Evolutionary conservation across 2,329 filamentous ascomycete species (phyloP).

Genomic region (Dactylellina leptospora): DNA sequence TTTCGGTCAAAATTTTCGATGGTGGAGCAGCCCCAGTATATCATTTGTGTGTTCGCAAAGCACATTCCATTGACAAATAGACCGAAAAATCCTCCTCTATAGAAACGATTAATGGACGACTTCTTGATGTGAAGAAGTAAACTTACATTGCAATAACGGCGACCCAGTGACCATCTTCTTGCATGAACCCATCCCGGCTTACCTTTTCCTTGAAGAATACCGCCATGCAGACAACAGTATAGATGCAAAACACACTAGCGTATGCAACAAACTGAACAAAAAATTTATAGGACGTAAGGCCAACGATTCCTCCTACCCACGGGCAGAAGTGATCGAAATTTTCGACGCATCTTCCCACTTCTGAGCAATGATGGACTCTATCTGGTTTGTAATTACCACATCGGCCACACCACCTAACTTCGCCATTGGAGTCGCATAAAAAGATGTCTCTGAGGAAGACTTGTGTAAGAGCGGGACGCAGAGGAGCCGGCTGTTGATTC

Average conservation of each 20-base stretch:
- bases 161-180: slow-evolving; percentile 47
- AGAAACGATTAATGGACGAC: no score
- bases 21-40: slow-evolving; percentile 47
- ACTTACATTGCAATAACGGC: slow-evolving; percentile 47
- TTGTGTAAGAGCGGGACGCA: slow-evolving; percentile 71
- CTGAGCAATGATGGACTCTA: slow-evolving; percentile 83
- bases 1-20: slow-evolving; percentile 53
- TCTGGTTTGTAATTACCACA: slow-evolving; percentile 90
- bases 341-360: slow-evolving; percentile 79
- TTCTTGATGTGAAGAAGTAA: no score
- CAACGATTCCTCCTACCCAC: slow-evolving; percentile 89
- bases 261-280: slow-evolving; percentile 48
- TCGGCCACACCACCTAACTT: slow-evolving; percentile 82
- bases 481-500: slow-evolving; percentile 14
- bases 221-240: slow-evolving; percentile 33
- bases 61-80: slow-evolving; percentile 49
- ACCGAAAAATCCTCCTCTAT: slow-evolving; percentile 49
- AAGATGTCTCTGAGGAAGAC: slow-evolving; percentile 87
- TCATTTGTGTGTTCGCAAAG: slow-evolving; percentile 43
- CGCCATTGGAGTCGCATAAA: slow-evolving; percentile 80
- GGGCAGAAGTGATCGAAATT: slow-evolving; percentile 98
- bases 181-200: slow-evolving; percentile 15
- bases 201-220: slow-evolving; percentile 44
- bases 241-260: slow-evolving; percentile 42
- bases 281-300: slow-evolving; percentile 69